Base-by-base conservation (phyloP, 306 rosid genomes). In the Aeschynomene evenia region DNA sequence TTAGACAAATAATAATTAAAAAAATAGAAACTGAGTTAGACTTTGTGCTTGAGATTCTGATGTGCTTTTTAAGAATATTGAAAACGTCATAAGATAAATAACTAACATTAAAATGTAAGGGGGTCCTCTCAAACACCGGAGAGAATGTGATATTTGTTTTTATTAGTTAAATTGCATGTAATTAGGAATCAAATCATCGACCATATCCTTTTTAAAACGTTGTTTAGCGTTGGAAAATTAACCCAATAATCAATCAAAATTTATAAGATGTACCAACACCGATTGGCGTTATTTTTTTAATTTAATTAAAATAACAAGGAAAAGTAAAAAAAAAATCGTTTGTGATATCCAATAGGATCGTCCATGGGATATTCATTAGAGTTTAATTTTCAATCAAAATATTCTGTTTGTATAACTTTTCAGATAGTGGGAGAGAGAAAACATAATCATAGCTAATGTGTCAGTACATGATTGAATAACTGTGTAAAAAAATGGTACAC, bases 171-270 rank as follows among this genome's bases (percentile, higher is more conserved):
- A 51, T 59, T 64, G 42, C 56, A 39, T 22, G 73, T 19, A 66
- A 52, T 51, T 12, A 59, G 74, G 76, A 73, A 73, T 74, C 83
- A 77, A 80, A 70, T 76, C 79, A 57, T 61, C 66, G 4, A n/a
- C 16, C 70, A 39, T 22, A 79, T 79, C 83, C 20, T 62, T 74
- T n/a, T 68, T 70, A 26, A 29, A 62, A 69, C 52, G 64, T 67
- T 56, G 46, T 58, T 46, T 62, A 26, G 29, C 23, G 34, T 24
- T 33, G 7, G 50, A 20, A n/a, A 61, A 64, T 33, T 46, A 29
- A 45, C 52, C 20, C 21, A 36, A 71, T 15, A 26, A 23, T 6
- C n/a, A 60, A 37, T 28, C 15, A 11, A 9, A 24, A 21, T 54
- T 13, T 49, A 72, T 3, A 37, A 15, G 7, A 11, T 4, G 24